A percentile compares a stretch with the other conserved stretches of the same genome.
Conservation (phyloP, 2,329 filamentous ascomycete species). For the Diaporthe ampelina region DNA sequence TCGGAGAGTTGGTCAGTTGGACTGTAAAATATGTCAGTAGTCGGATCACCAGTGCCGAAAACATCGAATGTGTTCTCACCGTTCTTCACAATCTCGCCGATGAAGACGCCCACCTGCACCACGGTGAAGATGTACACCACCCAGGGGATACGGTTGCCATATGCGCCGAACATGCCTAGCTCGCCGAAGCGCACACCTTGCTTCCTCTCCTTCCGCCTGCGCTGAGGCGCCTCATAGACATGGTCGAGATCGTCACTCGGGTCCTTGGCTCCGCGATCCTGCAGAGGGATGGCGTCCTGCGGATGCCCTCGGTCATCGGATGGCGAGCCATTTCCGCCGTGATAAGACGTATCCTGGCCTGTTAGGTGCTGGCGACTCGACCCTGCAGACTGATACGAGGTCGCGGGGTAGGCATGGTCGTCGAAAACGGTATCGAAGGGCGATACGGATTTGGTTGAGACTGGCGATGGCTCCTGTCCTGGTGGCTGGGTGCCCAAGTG, state of each 20-base stretch:
- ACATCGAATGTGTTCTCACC: slow-evolving; percentile 64
- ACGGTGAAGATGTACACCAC: slow-evolving; percentile 85
- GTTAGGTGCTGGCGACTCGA: slow-evolving; percentile 57
- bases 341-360: slow-evolving; percentile 71
- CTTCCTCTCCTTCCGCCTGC: slow-evolving; percentile 52
- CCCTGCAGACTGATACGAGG: slow-evolving; percentile 54
- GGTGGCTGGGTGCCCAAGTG: slow-evolving; percentile 49
- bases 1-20: slow-evolving; percentile 82
- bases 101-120: slow-evolving; percentile 87
- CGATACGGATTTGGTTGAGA: slow-evolving; percentile 54
- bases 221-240: slow-evolving; percentile 69
- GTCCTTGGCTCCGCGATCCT: slow-evolving; percentile 61
- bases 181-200: slow-evolving; percentile 69
- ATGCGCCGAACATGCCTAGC: slow-evolving; percentile 70
- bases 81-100: slow-evolving; percentile 88
- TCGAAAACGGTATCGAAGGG: slow-evolving; percentile 78
- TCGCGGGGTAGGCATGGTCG: slow-evolving; percentile 74
- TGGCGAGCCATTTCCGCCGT: slow-evolving; percentile 60
- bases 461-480: slow-evolving; percentile 40
- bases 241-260: slow-evolving; percentile 64
- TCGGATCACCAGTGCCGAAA: slow-evolving; percentile 40
- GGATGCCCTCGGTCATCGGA: slow-evolving; percentile 50
- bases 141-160: slow-evolving; percentile 76
- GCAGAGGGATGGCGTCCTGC: slow-evolving; percentile 69
- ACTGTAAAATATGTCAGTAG: slow-evolving; percentile 58